A percentile compares a stretch with the other conserved stretches of the same genome.
These are phyloP conservation scores for Solanum peruvianum DNA, from an alignment of 257 asterid genomes.

Conservation along the genomic window DNA sequence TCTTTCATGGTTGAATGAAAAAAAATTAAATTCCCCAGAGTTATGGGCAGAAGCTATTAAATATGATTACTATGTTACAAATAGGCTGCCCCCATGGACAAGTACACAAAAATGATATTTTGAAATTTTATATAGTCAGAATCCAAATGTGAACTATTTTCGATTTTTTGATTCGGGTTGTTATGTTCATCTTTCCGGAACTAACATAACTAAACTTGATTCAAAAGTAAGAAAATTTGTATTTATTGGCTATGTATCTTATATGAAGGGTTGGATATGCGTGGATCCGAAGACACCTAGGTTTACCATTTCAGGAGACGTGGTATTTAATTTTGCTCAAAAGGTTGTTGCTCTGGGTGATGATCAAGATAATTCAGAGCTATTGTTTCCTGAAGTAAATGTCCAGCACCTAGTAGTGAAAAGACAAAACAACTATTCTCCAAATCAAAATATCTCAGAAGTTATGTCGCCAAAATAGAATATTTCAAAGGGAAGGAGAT, in stretches of 20 bases:
- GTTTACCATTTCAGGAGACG: too few species aligned
- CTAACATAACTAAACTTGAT: background rate
- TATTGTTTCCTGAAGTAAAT: too few species aligned
- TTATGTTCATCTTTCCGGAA: background rate
- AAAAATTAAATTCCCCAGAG: background rate
- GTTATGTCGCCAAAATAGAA: too few species aligned
- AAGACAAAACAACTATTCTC: too few species aligned
- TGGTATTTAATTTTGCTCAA: too few species aligned
- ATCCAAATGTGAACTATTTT: conserved; percentile 6
- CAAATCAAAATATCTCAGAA: too few species aligned
- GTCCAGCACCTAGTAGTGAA: too few species aligned
- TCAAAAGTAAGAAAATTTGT: background rate
- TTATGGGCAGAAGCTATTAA: conserved; percentile 1
- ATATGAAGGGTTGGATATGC: background rate
- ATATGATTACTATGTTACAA: conserved; percentile 1
- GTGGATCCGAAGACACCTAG: too few species aligned
- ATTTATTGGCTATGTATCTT: conserved; percentile 5
- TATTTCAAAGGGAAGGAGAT: too few species aligned
- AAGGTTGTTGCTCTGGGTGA: too few species aligned
- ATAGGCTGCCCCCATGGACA: conserved; percentile 1
- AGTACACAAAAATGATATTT: background rate
- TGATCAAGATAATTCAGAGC: too few species aligned
- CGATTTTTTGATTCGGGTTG: background rate
- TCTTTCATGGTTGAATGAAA: background rate
- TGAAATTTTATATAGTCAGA: background rate